phyloP scores from a whole-genome alignment of 768 basidiomycete species.

The Leccinum longicurvipes region DNA sequence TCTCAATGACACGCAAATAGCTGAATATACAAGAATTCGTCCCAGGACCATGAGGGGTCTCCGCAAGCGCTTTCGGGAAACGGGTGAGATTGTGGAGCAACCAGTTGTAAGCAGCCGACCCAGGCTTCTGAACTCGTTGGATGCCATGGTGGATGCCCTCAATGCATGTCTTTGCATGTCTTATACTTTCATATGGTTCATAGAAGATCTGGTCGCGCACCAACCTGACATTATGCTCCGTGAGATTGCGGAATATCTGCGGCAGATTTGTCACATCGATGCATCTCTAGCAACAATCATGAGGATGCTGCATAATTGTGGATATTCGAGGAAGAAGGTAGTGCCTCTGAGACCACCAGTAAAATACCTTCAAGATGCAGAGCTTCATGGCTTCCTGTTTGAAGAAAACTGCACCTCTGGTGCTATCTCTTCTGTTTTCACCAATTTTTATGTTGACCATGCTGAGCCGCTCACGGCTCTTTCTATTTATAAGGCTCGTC shows the following conservation, averaged over 20 bases:
- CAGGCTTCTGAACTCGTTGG: neutral
- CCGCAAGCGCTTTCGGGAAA: neutral
- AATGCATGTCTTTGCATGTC: neutral
- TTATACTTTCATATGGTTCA: too few species aligned
- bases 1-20: neutral
- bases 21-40: neutral
- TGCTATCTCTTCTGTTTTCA: constrained; percentile 1
- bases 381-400: constrained; percentile 3
- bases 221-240: too few species aligned
- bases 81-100: neutral
- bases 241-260: too few species aligned
- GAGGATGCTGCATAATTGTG: too few species aligned
- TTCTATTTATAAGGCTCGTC: neutral
- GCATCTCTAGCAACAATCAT: too few species aligned
- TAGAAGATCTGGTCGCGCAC: too few species aligned
- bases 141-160: neutral
- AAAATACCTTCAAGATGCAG: neutral
- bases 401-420: constrained; percentile 4
- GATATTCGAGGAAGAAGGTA: too few species aligned
- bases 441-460: neutral
- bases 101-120: neutral
- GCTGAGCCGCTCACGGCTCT: neutral
- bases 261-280: too few species aligned
- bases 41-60: neutral
- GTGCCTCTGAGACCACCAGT: neutral